A percentile compares a stretch with the other conserved stretches of the same genome.
Evolutionary conservation across 2,329 filamentous ascomycete species (phyloP).

Genomic region (Neophaeococcomyces aloes): DNA sequence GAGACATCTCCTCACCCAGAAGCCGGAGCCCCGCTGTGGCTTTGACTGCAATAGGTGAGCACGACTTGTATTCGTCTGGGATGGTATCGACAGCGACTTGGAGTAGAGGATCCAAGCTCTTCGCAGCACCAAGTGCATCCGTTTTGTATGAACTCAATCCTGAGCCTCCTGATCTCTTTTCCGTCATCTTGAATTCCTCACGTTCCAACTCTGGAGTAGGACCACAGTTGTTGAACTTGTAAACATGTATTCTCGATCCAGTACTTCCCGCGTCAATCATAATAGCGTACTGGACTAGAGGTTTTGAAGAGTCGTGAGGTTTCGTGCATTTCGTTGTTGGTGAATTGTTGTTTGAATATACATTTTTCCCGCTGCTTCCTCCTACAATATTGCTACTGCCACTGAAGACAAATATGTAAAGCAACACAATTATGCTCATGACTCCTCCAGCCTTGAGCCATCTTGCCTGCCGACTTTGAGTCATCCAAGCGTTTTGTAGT

Average conservation of each 20-base stretch:
- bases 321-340: slow-evolving; percentile 59
- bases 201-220: slow-evolving; percentile 86
- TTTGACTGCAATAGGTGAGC: slow-evolving; percentile 93
- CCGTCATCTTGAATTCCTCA: slow-evolving; percentile 89
- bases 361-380: slow-evolving; percentile 16
- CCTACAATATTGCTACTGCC: slow-evolving; percentile 12
- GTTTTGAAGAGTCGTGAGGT: slow-evolving; percentile 77
- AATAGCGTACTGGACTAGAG: slow-evolving; percentile 90
- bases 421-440: slow-evolving; percentile 47
- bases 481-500: slow-evolving; percentile 45
- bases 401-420: slow-evolving; percentile 45
- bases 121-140: slow-evolving; percentile 78
- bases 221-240: slow-evolving; percentile 98
- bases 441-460: slow-evolving; percentile 54
- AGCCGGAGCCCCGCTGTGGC: slow-evolving; percentile 88
- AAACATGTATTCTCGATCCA: slow-evolving; percentile 94
- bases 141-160: slow-evolving; percentile 76
- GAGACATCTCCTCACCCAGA: slow-evolving; percentile 67
- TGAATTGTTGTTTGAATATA: slow-evolving; percentile 17
- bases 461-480: slow-evolving; percentile 50
- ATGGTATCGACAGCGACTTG: slow-evolving; percentile 74
- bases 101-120: slow-evolving; percentile 79
- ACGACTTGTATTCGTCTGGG: slow-evolving; percentile 79
- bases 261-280: slow-evolving; percentile 99
- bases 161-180: slow-evolving; percentile 67